Evolutionary conservation across 306 rosid genomes (phyloP).

Genomic region (Vigna unguiculata): DNA sequence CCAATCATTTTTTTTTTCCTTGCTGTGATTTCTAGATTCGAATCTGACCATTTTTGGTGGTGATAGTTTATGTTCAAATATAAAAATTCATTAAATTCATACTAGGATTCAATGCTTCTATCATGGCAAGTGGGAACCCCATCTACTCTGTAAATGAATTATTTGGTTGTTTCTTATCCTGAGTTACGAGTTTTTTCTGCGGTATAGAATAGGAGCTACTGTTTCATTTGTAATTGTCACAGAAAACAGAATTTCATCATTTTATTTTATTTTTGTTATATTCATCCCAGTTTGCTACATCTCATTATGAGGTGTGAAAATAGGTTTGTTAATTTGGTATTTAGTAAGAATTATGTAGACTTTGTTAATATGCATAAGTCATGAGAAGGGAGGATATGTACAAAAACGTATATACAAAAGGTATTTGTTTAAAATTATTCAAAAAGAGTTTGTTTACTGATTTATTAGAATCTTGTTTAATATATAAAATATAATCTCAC

Average conservation of each 20-base stretch:
- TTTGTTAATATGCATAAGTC: too few species aligned
- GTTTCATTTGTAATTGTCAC: slow-evolving; percentile 17
- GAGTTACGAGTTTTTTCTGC: slow-evolving; percentile 6
- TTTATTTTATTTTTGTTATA: not conserved
- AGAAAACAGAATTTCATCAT: not conserved
- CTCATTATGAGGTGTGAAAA: not conserved
- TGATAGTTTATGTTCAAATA: slow-evolving; percentile 16
- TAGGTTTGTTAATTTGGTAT: slow-evolving; percentile 2
- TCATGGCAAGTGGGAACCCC: slow-evolving; percentile 28
- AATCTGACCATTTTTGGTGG: slow-evolving; percentile 31
- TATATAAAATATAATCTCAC: too few species aligned
- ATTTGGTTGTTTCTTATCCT: slow-evolving; percentile 29
- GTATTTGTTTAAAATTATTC: too few species aligned
- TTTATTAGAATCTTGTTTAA: too few species aligned
- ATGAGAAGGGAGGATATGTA: too few species aligned
- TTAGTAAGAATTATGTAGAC: too few species aligned
- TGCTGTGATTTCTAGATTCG: slow-evolving; percentile 38
- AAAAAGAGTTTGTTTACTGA: too few species aligned
- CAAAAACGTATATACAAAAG: too few species aligned
- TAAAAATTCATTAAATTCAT: not conserved
- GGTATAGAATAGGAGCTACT: slow-evolving; percentile 2
- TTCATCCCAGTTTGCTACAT: slow-evolving; percentile 2
- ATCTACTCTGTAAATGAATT: slow-evolving; percentile 42
- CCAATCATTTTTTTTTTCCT: not conserved
- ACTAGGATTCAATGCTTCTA: slow-evolving; percentile 3